Evolutionary conservation across 257 asterid species (phyloP), one percentile per base, ranked within the genome.

Genomic region (Parsonsia alboflavescens): DNA sequence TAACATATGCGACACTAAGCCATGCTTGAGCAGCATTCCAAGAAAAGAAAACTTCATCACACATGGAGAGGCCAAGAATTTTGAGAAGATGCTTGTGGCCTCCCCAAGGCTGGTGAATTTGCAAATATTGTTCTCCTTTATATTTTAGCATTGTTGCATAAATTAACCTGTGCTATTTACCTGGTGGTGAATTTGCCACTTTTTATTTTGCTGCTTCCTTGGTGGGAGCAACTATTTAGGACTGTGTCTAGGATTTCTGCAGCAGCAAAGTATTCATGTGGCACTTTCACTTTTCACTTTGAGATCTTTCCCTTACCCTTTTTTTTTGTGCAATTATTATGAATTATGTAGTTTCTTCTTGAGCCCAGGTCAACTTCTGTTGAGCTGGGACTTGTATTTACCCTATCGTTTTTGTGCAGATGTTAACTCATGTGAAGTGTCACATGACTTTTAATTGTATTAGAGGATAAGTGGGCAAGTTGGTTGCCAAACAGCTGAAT

Each of bases 321-420:
- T 42, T 24, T 19, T 22, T 46, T 52, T 72, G 49, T 39, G 4
- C 41, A 33, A 39, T 45, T 72, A 63, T 48, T 21, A 52, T 65
- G 64, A 26, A 24, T 71, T 42, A 21, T 68, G 66, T 62, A 61
- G 19, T 39, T 78, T 19, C 70, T 73, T 70, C 26, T 70, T 73
- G 39, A 72, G 75, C 92, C 86, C 80, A 58, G 89, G 78, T 80
- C 82, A 75, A 75, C 54, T 61, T n/a, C 39, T 63, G 30, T 68
- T 84, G 88, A 82, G 74, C 86, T 68, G 87, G 86, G 85, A 74
- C 50, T 77, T 58, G 71, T 84, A 83, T 88, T 86, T 66, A 84
- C 90, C 22, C 19, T 77, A 82, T 84, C 80, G 86, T 86, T 88
- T 81, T 86, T 82, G 84, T 91, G 96, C 96, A 90, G 95, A 90